phyloP scores from a whole-genome alignment of 2,329 filamentous ascomycete species.

The Fusarium hostae region DNA sequence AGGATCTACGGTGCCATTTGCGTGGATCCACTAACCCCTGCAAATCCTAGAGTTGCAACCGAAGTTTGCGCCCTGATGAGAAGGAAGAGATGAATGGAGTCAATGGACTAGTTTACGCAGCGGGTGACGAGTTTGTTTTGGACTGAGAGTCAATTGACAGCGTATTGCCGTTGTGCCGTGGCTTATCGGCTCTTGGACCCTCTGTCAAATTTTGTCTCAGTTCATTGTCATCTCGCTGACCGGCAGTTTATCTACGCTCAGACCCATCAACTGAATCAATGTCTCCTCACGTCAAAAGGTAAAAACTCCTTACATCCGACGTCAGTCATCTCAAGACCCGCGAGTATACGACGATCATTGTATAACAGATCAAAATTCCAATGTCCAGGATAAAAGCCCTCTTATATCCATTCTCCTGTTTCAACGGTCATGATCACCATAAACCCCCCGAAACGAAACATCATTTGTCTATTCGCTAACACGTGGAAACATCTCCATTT shows the following conservation, averaged over 20 bases:
- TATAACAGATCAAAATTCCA: neutral
- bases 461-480: neutral
- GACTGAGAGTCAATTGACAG: neutral
- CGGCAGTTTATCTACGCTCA: neutral
- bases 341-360: neutral
- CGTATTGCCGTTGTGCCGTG: neutral
- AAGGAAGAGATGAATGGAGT: neutral
- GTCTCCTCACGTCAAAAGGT: neutral
- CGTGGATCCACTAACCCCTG: constrained; percentile 6
- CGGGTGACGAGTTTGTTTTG: neutral
- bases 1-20: neutral
- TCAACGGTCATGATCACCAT: neutral
- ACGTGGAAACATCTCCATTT: neutral
- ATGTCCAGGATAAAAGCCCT: neutral
- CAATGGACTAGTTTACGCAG: neutral
- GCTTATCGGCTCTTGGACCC: neutral
- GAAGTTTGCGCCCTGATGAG: constrained; percentile 15
- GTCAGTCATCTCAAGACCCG: neutral
- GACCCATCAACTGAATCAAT: neutral
- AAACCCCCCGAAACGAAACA: constrained; percentile 10
- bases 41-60: neutral
- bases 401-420: neutral
- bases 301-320: neutral
- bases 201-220: neutral
- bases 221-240: neutral